Conservation (phyloP, 805 yeast species). For the Saccharomycopsis schoenii region DNA sequence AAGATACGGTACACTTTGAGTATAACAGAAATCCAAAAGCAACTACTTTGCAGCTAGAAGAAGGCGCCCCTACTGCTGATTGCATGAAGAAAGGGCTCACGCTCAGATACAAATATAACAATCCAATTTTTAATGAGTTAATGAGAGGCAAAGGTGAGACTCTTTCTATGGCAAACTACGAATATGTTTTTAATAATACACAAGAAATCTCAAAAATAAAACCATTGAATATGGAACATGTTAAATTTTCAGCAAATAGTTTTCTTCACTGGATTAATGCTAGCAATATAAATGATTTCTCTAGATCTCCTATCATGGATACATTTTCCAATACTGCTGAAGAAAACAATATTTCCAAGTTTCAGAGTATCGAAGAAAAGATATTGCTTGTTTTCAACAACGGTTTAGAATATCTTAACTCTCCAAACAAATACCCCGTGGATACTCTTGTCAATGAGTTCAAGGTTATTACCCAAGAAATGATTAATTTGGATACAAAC, state of each 20-base stretch:
- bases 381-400: conserved; percentile 2
- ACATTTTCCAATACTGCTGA: neutral
- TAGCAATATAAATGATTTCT: neutral
- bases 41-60: conserved; percentile 12
- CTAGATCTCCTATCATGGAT: neutral
- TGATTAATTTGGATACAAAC: neutral
- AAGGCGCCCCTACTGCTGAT: neutral
- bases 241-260: conserved; percentile 3
- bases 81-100: neutral
- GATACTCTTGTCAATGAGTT: conserved; percentile 5
- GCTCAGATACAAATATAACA: neutral
- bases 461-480: conserved; percentile 2
- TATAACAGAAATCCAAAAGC: conserved; percentile 12
- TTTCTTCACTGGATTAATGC: conserved; percentile 7
- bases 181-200: conserved; percentile 9
- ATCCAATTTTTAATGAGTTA: conserved; percentile 5
- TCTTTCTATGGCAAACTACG: conserved; percentile 2
- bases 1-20: conserved; percentile 7
- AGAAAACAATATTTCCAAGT: neutral
- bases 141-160: neutral
- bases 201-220: conserved; percentile 6
- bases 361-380: conserved; percentile 1
- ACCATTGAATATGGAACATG: neutral
- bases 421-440: neutral
- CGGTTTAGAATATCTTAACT: conserved; percentile 8